Evolutionary conservation across 768 basidiomycete genomes (phyloP).

Genomic region (Pleurotus cornucopiae): DNA sequence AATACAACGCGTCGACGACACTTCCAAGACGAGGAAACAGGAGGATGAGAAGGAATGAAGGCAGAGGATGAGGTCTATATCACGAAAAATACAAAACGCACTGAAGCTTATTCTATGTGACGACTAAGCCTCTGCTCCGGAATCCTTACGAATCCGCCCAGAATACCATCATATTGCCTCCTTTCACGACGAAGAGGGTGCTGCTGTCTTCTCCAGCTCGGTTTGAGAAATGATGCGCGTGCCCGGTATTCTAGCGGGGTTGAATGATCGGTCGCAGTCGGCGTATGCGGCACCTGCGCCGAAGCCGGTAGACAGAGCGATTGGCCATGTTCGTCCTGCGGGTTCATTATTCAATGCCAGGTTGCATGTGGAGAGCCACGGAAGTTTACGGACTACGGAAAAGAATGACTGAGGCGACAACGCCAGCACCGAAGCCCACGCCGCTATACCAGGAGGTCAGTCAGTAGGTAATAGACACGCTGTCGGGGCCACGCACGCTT

Average conservation of each 20-base stretch:
- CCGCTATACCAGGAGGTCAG: slow-evolving; percentile 42
- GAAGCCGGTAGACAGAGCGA: slow-evolving; percentile 82
- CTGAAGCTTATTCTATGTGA: neutral
- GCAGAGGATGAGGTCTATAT: slow-evolving; percentile 7
- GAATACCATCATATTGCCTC: slow-evolving; percentile 3
- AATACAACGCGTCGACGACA: neutral
- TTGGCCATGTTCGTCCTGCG: slow-evolving; percentile 88
- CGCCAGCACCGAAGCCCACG: slow-evolving; percentile 84
- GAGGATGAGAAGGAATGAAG: neutral
- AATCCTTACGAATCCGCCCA: slow-evolving; percentile 10
- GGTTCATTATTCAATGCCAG: slow-evolving; percentile 4
- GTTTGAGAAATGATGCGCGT: slow-evolving; percentile 60
- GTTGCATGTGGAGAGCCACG: neutral
- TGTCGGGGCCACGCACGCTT: slow-evolving; percentile 53
- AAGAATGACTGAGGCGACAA: slow-evolving; percentile 84
- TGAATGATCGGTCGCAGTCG: slow-evolving; percentile 92
- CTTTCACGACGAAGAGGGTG: slow-evolving; percentile 13
- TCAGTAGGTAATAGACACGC: no score
- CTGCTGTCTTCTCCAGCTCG: slow-evolving; percentile 17
- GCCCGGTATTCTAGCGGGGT: slow-evolving; percentile 84
- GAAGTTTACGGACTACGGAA: slow-evolving; percentile 72
- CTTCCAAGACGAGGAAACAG: neutral
- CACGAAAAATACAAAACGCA: neutral
- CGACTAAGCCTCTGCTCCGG: neutral
- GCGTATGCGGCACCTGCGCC: slow-evolving; percentile 85